Base-by-base conservation (phyloP, 2,329 filamentous ascomycete species). In the Seiridium unicorne region DNA sequence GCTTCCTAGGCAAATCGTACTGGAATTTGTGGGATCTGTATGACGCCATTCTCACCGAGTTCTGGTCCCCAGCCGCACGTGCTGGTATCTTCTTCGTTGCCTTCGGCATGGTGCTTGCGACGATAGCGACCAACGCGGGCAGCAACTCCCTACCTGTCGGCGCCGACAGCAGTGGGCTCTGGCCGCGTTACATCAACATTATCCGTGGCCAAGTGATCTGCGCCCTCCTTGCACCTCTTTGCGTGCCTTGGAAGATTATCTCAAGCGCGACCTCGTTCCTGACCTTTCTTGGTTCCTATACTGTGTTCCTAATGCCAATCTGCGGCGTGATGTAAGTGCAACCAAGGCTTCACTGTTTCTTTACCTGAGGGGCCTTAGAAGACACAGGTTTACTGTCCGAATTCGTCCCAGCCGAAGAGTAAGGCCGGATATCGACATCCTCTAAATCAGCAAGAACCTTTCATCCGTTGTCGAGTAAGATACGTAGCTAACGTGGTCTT, bases 171-270 rank as follows among this genome's bases (percentile, higher is more conserved):
- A 76, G 71, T 1, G 75, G 74, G 4, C 68, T 79, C 1, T 70
- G 77, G 13, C 77, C 78, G 0, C 69, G 68, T 40, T 79, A 75
- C 60, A 69, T 80, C 57, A 80, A 70, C 13, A 79, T 80, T 57
- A 66, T 70, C 5, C 68, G 77, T 13, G 78, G 77, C 11, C 75
- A 77, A 63, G 64, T 79, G 2, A 62, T 78, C 5, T 77, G 76
- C 58, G 70, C 70, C 6, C 51, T 79, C 2, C 64, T 79, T 4
- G 72, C 71, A 7, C 68, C 72, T 2, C 65, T 71, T 0, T 67
- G 76, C 10, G 70, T 76, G 11, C 77, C 77, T 1, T 80, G 77
- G 77, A 71, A 77, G 44, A 70, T 81, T 8, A 70, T 79, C 56
- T 69, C 72, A 31, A 75, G 69, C 5, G 77, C 77, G 0, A 63